A percentile compares a stretch with the other conserved stretches of the same genome.
These are phyloP conservation scores for Fagus crenata DNA, from an alignment of 306 rosid genomes.

Conservation along the genomic window DNA sequence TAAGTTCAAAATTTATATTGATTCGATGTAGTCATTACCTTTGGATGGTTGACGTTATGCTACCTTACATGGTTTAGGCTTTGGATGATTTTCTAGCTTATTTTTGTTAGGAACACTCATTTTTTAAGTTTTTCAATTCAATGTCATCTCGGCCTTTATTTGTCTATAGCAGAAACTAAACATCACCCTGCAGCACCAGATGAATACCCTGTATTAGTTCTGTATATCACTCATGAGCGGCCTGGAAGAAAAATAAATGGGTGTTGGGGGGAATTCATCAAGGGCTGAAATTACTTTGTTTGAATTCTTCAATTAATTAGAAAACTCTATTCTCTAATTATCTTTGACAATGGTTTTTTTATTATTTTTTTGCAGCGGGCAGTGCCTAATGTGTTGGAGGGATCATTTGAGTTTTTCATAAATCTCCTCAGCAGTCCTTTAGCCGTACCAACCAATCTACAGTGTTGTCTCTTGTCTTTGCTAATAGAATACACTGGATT, in stretches of 20 bases:
- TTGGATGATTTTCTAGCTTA: constrained; percentile 19
- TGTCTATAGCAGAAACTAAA: background rate
- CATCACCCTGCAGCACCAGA: background rate
- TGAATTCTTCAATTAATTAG: constrained; percentile 1
- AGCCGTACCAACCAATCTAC: constrained; percentile 53
- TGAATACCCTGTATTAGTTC: background rate
- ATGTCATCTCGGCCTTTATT: background rate
- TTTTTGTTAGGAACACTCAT: background rate
- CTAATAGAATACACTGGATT: constrained; percentile 65
- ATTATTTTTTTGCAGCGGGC: constrained; percentile 56
- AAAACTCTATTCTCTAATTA: constrained; percentile 15
- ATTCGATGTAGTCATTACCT: background rate
- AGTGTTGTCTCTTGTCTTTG: constrained; percentile 71
- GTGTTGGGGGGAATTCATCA: background rate
- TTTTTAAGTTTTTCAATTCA: background rate
- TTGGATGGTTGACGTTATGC: constrained; percentile 16
- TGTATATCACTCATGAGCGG: background rate
- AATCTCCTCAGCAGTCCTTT: constrained; percentile 62
- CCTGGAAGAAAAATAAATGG: background rate
- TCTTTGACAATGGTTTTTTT: constrained; percentile 23
- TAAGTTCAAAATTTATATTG: constrained; percentile 38
- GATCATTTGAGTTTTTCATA: constrained; percentile 71
- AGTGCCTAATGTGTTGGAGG: constrained; percentile 59
- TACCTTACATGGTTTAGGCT: constrained; percentile 12
- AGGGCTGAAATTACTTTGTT: constrained; percentile 13